Evolutionary conservation across 1,139 yeast species (phyloP).

Genomic region (Blastobotrys proliferans): DNA sequence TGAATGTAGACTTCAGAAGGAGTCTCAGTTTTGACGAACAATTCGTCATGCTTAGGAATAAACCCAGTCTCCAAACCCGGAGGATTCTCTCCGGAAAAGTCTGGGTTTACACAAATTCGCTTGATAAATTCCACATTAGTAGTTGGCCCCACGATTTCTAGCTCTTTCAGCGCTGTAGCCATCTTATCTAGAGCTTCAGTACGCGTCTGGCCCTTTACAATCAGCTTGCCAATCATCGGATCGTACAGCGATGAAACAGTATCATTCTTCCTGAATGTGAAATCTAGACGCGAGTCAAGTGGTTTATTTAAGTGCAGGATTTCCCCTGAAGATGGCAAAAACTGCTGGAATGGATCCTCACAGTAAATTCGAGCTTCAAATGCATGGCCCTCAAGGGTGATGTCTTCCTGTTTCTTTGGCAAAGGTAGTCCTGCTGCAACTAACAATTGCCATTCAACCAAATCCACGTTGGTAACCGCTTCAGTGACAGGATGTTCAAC

Average conservation of each 20-base stretch:
- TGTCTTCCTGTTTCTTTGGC: slow-evolving; percentile 34
- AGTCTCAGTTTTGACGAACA: slow-evolving; percentile 22
- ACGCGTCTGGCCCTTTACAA: slow-evolving; percentile 32
- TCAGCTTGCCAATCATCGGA: slow-evolving; percentile 38
- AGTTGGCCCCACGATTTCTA: slow-evolving; percentile 36
- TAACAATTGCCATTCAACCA: slow-evolving; percentile 91
- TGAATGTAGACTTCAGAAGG: slow-evolving; percentile 31
- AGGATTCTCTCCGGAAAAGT: slow-evolving; percentile 32
- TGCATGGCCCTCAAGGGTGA: slow-evolving; percentile 32
- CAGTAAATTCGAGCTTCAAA: slow-evolving; percentile 36
- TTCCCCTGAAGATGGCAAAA: slow-evolving; percentile 34
- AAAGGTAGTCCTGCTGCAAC: slow-evolving; percentile 71
- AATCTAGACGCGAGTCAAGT: slow-evolving; percentile 31
- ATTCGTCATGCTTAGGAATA: slow-evolving; percentile 30
- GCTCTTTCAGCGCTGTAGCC: slow-evolving; percentile 30
- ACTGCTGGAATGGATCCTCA: slow-evolving; percentile 35
- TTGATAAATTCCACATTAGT: slow-evolving; percentile 35
- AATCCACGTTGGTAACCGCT: slow-evolving; percentile 87
- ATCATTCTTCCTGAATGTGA: slow-evolving; percentile 30
- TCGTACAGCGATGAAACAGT: slow-evolving; percentile 35
- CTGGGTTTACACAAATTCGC: slow-evolving; percentile 28
- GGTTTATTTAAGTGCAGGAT: slow-evolving; percentile 31
- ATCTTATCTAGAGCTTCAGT: slow-evolving; percentile 33
- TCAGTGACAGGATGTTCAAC: slow-evolving; percentile 66
- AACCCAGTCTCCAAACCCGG: slow-evolving; percentile 34